These are phyloP conservation scores for Russula sp. DNA, from an alignment of 768 basidiomycete species.

Conservation along the genomic window DNA sequence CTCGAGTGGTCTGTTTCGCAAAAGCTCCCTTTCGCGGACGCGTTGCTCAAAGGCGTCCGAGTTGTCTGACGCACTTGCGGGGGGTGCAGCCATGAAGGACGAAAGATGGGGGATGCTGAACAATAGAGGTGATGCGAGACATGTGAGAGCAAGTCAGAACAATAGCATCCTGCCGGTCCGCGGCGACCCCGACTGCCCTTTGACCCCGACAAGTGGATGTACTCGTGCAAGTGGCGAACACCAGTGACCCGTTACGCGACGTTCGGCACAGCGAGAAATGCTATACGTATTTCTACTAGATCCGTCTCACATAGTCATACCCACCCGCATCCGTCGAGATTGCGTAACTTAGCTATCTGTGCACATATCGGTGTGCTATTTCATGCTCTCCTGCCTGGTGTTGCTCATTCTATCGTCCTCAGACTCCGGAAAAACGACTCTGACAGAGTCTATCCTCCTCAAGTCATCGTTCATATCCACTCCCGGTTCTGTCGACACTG, in stretches of 20 bases:
- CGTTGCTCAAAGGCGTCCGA: constrained; percentile 38
- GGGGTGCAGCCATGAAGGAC: constrained; percentile 1
- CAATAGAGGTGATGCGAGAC: background rate
- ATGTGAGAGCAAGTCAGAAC: background rate
- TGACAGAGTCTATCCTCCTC: constrained; percentile 82
- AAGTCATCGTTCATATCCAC: constrained; percentile 65
- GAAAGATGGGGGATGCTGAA: background rate
- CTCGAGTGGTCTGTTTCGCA: constrained; percentile 39
- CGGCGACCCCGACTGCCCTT: background rate
- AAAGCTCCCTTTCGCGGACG: constrained; percentile 37
- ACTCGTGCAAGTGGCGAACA: constrained; percentile 6
- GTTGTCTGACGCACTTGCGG: background rate
- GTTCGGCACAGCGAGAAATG: background rate
- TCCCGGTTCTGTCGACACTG: constrained; percentile 82
- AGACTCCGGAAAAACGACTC: constrained; percentile 89
- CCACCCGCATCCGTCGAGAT: constrained; percentile 37
- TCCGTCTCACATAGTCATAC: constrained; percentile 26
- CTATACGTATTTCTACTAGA: background rate
- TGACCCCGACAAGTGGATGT: background rate
- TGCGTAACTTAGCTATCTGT: constrained; percentile 81
- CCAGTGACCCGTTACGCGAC: background rate
- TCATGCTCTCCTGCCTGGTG: background rate
- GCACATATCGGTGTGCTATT: constrained; percentile 69
- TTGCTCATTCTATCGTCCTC: constrained; percentile 12
- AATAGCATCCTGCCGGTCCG: background rate